A percentile compares a stretch with the other conserved stretches of the same genome.
These are phyloP conservation scores for Eucalyptus decipiens DNA, from an alignment of 345 rosid species.

Conservation along the genomic window DNA sequence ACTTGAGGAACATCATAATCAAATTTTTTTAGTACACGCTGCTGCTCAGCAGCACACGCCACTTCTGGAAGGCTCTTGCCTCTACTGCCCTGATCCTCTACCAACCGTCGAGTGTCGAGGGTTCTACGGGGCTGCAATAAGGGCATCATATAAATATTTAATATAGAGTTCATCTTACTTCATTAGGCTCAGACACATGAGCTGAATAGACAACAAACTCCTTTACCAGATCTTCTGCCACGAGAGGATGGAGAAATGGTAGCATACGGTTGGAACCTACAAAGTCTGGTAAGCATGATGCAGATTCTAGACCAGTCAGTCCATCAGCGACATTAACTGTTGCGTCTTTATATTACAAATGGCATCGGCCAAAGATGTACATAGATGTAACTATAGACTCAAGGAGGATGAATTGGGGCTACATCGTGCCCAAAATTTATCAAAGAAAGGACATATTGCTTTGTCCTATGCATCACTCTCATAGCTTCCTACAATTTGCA, in stretches of 20 bases:
- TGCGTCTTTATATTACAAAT: too few species aligned
- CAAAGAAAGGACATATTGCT: not conserved
- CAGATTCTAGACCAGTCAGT: too few species aligned
- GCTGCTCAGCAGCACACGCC: not conserved
- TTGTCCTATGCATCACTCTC: not conserved
- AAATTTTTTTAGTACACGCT: not conserved
- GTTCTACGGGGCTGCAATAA: not conserved
- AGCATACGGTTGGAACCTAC: not conserved
- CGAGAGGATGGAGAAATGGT: not conserved
- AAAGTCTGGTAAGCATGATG: too few species aligned
- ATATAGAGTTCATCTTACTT: not conserved
- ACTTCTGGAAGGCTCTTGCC: not conserved
- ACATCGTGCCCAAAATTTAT: not conserved
- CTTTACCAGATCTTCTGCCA: not conserved
- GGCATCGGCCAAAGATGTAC: not conserved
- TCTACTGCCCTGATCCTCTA: not conserved
- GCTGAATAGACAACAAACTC: not conserved
- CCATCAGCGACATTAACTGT: too few species aligned
- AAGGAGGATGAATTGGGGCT: not conserved
- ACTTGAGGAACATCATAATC: too few species aligned
- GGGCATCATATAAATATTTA: not conserved
- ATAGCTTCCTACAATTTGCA: not conserved
- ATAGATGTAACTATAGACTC: not conserved
- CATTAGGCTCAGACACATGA: not conserved
- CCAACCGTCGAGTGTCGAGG: not conserved